Evolutionary conservation across 768 basidiomycete genomes (phyloP).

Genomic region (Asterophora lycoperdoides): DNA sequence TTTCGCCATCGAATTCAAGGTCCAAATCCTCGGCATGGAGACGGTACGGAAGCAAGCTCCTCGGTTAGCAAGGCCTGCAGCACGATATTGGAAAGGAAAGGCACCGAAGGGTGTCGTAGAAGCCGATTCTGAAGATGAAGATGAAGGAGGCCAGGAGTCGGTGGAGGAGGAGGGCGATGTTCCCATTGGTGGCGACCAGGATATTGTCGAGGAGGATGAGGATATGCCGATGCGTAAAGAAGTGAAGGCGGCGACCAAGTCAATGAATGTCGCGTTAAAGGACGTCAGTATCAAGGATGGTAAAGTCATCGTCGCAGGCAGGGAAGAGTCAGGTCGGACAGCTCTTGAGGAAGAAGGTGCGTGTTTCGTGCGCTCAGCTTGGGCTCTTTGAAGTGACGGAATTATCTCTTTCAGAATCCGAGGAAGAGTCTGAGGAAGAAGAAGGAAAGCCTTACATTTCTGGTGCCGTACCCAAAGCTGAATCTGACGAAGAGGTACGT

Average conservation of each 20-base stretch:
- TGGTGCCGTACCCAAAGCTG: slow-evolving; percentile 18
- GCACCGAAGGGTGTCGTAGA: slow-evolving; percentile 71
- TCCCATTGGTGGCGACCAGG: slow-evolving; percentile 54
- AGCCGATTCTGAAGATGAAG: slow-evolving; percentile 61
- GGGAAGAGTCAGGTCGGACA: slow-evolving; percentile 76
- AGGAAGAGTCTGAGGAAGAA: slow-evolving; percentile 46
- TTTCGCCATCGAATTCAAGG: background rate
- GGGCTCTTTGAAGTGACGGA: slow-evolving; percentile 10
- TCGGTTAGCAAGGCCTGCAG: slow-evolving; percentile 73
- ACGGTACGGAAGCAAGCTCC: slow-evolving; percentile 63
- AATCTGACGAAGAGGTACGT: slow-evolving; percentile 47
- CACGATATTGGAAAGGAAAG: slow-evolving; percentile 89
- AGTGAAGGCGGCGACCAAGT: slow-evolving; percentile 35
- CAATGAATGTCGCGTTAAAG: slow-evolving; percentile 71
- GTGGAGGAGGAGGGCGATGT: slow-evolving; percentile 53
- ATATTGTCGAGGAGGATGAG: slow-evolving; percentile 39
- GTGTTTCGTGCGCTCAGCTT: slow-evolving; percentile 14
- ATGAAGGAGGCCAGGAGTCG: slow-evolving; percentile 41
- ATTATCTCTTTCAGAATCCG: slow-evolving; percentile 33
- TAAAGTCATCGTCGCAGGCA: slow-evolving; percentile 74
- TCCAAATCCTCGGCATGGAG: slow-evolving; percentile 19
- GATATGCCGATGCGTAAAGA: slow-evolving; percentile 36
- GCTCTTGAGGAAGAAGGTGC: slow-evolving; percentile 47
- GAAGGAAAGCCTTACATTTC: slow-evolving; percentile 19
- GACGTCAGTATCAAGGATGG: slow-evolving; percentile 80